Evolutionary conservation across 108 stramenopile genomes (phyloP).

Genomic region (Licmophora abbreviata): DNA sequence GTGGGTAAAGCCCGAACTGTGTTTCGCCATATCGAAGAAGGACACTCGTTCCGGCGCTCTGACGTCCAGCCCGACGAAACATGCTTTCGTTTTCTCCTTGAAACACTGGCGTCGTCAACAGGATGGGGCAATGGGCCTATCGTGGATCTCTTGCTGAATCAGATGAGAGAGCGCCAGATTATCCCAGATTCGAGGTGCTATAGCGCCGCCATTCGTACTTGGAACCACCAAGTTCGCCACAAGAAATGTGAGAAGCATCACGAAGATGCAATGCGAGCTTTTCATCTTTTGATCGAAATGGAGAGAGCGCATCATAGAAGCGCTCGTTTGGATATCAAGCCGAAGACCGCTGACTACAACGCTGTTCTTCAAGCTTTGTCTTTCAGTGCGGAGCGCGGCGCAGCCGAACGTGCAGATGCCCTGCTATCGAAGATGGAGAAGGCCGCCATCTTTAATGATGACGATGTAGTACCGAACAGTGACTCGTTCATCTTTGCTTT

Average conservation of each 20-base stretch:
- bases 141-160: slow-evolving; percentile 34
- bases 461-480: slow-evolving; percentile 12
- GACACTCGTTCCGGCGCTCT: slow-evolving; percentile 28
- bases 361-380: slow-evolving; percentile 64
- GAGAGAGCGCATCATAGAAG: slow-evolving; percentile 49
- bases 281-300: slow-evolving; percentile 53
- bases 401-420: slow-evolving; percentile 15
- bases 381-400: slow-evolving; percentile 18
- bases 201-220: slow-evolving; percentile 55
- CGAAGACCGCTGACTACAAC: slow-evolving; percentile 49
- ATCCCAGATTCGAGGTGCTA: slow-evolving; percentile 64
- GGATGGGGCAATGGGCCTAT: slow-evolving; percentile 23
- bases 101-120: slow-evolving; percentile 25
- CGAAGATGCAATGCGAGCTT: slow-evolving; percentile 31
- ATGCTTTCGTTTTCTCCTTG: slow-evolving; percentile 54
- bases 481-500: slow-evolving; percentile 16
- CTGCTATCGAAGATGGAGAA: slow-evolving; percentile 16
- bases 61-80: slow-evolving; percentile 35
- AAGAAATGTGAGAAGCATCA: slow-evolving; percentile 21
- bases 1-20: slow-evolving; percentile 47
- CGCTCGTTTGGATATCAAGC: slow-evolving; percentile 33
- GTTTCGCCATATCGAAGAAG: slow-evolving; percentile 43
- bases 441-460: not conserved
- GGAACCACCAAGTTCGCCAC: slow-evolving; percentile 38
- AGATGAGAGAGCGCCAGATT: slow-evolving; percentile 56